Evolutionary conservation across 805 yeast species (phyloP).

Genomic region (Ogataea ramenticola): DNA sequence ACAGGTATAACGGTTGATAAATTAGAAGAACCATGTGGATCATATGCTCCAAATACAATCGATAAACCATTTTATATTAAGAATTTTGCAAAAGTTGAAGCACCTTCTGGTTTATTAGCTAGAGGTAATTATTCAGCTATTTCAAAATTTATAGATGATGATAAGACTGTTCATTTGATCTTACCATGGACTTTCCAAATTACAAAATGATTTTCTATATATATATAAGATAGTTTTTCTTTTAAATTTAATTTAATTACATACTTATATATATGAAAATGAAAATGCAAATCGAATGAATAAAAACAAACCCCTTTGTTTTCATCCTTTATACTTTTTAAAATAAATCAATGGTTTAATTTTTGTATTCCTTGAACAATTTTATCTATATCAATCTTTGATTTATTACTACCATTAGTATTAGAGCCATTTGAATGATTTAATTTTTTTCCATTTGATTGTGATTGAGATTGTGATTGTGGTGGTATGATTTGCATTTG

Average conservation of each 20-base stretch:
- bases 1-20: slow-evolving; percentile 85
- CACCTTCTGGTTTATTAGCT: slow-evolving; percentile 85
- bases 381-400: not conserved
- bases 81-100: slow-evolving; percentile 69
- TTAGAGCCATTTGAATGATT: no score
- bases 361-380: not conserved
- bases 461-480: slow-evolving; percentile 13
- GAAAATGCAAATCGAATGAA: no score
- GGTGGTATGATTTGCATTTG: slow-evolving; percentile 19
- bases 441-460: no score
- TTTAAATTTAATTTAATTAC: no score
- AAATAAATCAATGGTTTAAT: no score
- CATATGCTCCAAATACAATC: slow-evolving; percentile 81
- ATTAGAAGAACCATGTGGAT: slow-evolving; percentile 81
- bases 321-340: no score
- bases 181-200: slow-evolving; percentile 85
- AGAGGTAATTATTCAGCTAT: slow-evolving; percentile 80
- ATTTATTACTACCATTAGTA: not conserved
- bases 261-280: no score
- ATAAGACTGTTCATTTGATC: slow-evolving; percentile 61
- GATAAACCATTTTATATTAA: slow-evolving; percentile 75
- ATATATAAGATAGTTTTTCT: no score
- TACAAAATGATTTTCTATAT: slow-evolving; percentile 34
- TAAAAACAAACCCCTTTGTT: no score
- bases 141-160: slow-evolving; percentile 84